Conservation (phyloP, 371 early-diverging fungal species). For the Mucor piriformis region DNA sequence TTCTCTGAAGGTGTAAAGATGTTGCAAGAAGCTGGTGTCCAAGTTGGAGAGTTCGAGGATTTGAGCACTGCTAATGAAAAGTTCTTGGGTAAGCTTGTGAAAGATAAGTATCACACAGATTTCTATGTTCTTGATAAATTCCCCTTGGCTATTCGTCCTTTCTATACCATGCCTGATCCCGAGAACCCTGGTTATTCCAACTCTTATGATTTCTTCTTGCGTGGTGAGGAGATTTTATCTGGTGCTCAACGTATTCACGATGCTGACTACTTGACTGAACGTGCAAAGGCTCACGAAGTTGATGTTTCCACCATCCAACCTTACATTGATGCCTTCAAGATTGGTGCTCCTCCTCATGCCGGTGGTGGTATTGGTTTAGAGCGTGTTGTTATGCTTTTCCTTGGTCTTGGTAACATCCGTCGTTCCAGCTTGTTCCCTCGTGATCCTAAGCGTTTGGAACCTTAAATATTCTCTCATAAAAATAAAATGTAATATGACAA, state of each 20-base stretch:
- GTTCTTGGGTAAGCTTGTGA: slow-evolving; percentile 91
- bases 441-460: slow-evolving; percentile 96
- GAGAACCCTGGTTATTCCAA: slow-evolving; percentile 88
- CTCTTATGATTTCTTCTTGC: slow-evolving; percentile 99
- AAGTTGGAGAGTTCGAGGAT: slow-evolving; percentile 95
- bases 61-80: slow-evolving; percentile 94
- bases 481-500: neutral
- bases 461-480: slow-evolving; percentile 55
- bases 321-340: slow-evolving; percentile 98
- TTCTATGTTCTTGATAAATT: slow-evolving; percentile 99
- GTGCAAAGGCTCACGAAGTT: slow-evolving; percentile 84
- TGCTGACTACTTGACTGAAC: slow-evolving; percentile 80
- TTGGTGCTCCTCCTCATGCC: slow-evolving; percentile 99
- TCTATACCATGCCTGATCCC: slow-evolving; percentile 99
- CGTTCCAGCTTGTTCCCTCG: slow-evolving; percentile 98
- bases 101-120: slow-evolving; percentile 96
- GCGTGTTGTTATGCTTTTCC: slow-evolving; percentile 98
- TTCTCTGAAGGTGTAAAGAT: slow-evolving; percentile 93
- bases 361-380: slow-evolving; percentile 99
- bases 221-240: slow-evolving; percentile 99
- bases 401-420: slow-evolving; percentile 97
- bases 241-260: slow-evolving; percentile 99
- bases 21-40: slow-evolving; percentile 89
- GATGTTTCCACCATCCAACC: slow-evolving; percentile 85
- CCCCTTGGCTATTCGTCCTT: slow-evolving; percentile 96